Conservation (phyloP, 2,329 filamentous ascomycete species). For the Nemania sp. region DNA sequence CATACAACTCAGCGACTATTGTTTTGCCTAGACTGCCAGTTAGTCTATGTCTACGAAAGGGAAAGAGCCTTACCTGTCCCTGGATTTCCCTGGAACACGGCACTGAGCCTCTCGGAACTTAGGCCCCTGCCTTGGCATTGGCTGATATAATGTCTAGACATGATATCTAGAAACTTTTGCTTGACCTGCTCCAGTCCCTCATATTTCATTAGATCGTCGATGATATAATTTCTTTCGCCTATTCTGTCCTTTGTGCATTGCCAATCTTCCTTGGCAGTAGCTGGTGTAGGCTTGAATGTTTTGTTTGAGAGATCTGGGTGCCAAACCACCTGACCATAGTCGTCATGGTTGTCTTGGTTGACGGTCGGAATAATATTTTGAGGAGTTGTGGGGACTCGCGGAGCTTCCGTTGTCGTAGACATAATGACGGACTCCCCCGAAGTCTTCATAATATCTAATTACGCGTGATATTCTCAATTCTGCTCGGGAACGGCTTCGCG, state of each 20-base stretch:
- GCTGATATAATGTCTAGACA: background rate
- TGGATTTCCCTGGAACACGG: background rate
- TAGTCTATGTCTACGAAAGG: background rate
- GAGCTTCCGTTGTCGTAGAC: no score
- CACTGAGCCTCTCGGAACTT: background rate
- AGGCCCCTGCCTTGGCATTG: background rate
- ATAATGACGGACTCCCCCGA: no score
- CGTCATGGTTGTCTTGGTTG: no score
- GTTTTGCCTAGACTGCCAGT: background rate
- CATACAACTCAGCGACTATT: background rate
- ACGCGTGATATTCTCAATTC: no score
- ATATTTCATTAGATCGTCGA: background rate
- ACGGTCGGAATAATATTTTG: no score
- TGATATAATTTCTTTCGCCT: background rate
- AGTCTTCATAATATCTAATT: no score
- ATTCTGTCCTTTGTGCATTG: background rate
- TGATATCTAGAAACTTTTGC: background rate
- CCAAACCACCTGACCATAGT: no score
- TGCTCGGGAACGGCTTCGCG: no score
- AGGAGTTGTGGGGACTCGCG: no score
- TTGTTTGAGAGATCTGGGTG: background rate
- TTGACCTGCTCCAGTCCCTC: background rate
- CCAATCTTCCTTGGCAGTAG: background rate
- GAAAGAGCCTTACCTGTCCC: constrained; percentile 5
- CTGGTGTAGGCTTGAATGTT: background rate